phyloP scores from a whole-genome alignment of 2,329 filamentous ascomycete genomes.

The Epichloe baconii region DNA sequence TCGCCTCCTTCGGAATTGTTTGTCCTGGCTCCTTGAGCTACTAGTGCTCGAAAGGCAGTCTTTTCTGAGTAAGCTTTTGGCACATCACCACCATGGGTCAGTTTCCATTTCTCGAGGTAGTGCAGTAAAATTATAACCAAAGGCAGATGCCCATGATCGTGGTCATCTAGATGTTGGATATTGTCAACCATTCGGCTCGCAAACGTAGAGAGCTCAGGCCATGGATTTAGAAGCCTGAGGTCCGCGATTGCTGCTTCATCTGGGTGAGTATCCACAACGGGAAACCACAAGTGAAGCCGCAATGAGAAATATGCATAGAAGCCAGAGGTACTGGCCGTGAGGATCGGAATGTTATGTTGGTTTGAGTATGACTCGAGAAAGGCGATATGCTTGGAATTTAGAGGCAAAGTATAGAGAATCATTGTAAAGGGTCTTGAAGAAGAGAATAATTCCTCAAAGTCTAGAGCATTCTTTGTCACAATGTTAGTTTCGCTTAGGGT shows the following conservation, averaged over 20 bases:
- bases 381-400: conserved; percentile 28
- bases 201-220: conserved; percentile 66
- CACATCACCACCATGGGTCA: conserved; percentile 49
- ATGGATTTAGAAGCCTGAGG: conserved; percentile 70
- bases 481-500: conserved; percentile 5
- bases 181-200: conserved; percentile 51
- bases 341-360: conserved; percentile 53
- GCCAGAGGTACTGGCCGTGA: conserved; percentile 78
- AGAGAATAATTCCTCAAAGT: conserved; percentile 29
- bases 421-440: conserved; percentile 33
- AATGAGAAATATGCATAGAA: conserved; percentile 88
- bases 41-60: conserved; percentile 60
- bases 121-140: conserved; percentile 74
- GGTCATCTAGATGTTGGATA: conserved; percentile 56
- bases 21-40: conserved; percentile 54
- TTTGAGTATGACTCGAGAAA: conserved; percentile 34
- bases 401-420: conserved; percentile 41
- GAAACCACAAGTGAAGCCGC: conserved; percentile 63
- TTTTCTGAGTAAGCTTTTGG: conserved; percentile 78
- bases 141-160: conserved; percentile 85
- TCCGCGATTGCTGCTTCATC: conserved; percentile 77
- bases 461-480: conserved; percentile 15
- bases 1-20: conserved; percentile 75
- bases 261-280: conserved; percentile 91
- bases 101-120: conserved; percentile 72